Evolutionary conservation across 495 filamentous ascomycete genomes (phyloP), one percentile per base, ranked within the genome.

Genomic region (Penicillium crystallinum): DNA sequence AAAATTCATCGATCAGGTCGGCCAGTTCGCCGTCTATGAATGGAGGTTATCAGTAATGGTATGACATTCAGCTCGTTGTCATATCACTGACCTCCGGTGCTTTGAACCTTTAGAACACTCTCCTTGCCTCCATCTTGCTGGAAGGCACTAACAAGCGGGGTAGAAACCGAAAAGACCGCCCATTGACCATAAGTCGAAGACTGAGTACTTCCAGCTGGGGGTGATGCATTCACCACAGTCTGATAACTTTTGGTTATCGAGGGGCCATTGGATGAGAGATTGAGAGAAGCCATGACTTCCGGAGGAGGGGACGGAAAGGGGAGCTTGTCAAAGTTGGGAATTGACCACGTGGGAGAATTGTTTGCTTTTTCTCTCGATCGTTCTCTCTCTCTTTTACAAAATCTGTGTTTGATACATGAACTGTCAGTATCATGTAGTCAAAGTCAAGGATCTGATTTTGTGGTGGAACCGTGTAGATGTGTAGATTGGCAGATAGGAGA

Each of bases 1-100:
- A 97, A 70, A 99, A 96, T 47, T 99, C 93, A 46, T 99, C 95
- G 57, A 96, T 83, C n/a, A 99, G 78, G 51, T 96, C 90, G n/a
- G 79, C 73, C 46, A 99, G 76, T 70, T 99, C 95, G 47, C 93
- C 95, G 70, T 97, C 92, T 95, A 51, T n/a, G 25, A 11, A 50
- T 44, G 19, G 8, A 15, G 34, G 18, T 19, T 30, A 25, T 31
- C 35, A 40, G 33, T 47, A 11, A 2, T 2, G 47, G 35, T n/a
- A 46, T 22, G 27, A 8, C 5, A 21, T 17, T 12, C 34, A 23
- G 31, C 12, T 29, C 18, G 39, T 53, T 44, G 39, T 38, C 23
- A 6, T 34, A 49, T 38, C 22, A 74, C 81, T 66, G 66, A 93
- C 90, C 89, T 72, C 91, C 95, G 31, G 89, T 89, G 58, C 76